Conservation (phyloP, 2,329 filamentous ascomycete species). For the Waltergamsia citrina region DNA sequence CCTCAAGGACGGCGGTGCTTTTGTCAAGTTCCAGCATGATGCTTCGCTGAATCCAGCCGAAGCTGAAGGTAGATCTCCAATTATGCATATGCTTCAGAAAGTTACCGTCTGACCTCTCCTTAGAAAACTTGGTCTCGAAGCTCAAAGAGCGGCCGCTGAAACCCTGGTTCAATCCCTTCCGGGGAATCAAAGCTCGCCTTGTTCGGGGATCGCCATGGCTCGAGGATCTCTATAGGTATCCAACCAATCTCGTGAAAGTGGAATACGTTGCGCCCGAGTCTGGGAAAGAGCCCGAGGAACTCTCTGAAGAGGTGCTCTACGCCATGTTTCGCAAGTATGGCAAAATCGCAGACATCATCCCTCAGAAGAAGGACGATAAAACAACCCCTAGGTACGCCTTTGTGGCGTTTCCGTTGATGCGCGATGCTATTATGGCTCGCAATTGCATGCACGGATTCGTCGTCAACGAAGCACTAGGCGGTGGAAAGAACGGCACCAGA, state of each 20-base stretch:
- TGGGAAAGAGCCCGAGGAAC: conserved; percentile 62
- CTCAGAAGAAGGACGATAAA: conserved; percentile 81
- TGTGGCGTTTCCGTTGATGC: conserved; percentile 64
- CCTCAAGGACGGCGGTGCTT: conserved; percentile 85
- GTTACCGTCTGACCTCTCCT: too few species aligned
- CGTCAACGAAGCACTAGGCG: conserved; percentile 58
- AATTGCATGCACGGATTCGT: conserved; percentile 86
- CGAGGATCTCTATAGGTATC: conserved; percentile 80
- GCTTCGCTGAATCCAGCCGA: conserved; percentile 25
- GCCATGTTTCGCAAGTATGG: conserved; percentile 83
- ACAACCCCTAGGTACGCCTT: conserved; percentile 70
- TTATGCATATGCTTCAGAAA: conserved; percentile 4
- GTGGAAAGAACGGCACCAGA: conserved; percentile 65
- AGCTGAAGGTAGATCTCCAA: conserved; percentile 26
- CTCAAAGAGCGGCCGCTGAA: conserved; percentile 63
- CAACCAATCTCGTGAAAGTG: conserved; percentile 65
- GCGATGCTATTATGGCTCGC: conserved; percentile 77
- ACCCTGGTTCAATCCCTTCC: conserved; percentile 85
- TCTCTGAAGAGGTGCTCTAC: conserved; percentile 82
- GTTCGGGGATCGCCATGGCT: conserved; percentile 88
- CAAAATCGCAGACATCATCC: conserved; percentile 76
- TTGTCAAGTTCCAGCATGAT: conserved; percentile 68
- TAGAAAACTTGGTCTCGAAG: conserved; percentile 47
- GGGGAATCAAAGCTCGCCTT: conserved; percentile 57
- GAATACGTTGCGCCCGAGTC: conserved; percentile 73